Percentiles rank a stretch among this genome's conserved stretches.
These are phyloP conservation scores for Sphagnum contortum DNA, from an alignment of 225 moss, liverwort and hornwort species.

Conservation along the genomic window DNA sequence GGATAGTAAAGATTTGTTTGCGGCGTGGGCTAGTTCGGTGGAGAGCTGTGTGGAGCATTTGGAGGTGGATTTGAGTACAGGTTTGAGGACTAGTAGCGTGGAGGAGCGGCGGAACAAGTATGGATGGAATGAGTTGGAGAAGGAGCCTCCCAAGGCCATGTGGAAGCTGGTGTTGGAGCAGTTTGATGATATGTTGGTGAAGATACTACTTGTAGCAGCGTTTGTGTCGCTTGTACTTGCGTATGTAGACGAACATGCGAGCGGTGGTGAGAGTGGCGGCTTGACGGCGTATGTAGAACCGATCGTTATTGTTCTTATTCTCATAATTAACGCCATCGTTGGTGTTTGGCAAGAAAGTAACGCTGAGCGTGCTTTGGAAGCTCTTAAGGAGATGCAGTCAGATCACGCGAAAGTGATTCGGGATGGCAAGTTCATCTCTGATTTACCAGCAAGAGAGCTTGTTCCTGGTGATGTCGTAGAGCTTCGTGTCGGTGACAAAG, in stretches of 20 bases:
- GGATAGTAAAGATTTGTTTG: constrained; percentile 41
- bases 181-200: constrained; percentile 93
- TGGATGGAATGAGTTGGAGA: constrained; percentile 89
- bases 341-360: constrained; percentile 99
- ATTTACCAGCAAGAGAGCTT: constrained; percentile 74
- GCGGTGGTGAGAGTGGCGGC: constrained; percentile 25
- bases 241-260: constrained; percentile 53
- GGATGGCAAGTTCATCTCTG: constrained; percentile 42
- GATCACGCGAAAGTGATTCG: constrained; percentile 70
- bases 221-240: constrained; percentile 76
- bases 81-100: constrained; percentile 42
- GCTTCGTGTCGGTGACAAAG: constrained; percentile 86
- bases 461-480: constrained; percentile 90
- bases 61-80: constrained; percentile 51
- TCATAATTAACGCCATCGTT: constrained; percentile 75
- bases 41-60: constrained; percentile 51
- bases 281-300: constrained; percentile 81
- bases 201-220: constrained; percentile 73
- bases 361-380: constrained; percentile 85
- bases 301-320: constrained; percentile 79
- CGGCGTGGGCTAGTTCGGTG: constrained; percentile 68
- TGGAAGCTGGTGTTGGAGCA: constrained; percentile 95
- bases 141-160: constrained; percentile 78
- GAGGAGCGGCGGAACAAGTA: constrained; percentile 44
- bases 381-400: constrained; percentile 93